phyloP scores from a whole-genome alignment of 2,329 filamentous ascomycete genomes.

The Exserohilum rostratum region DNA sequence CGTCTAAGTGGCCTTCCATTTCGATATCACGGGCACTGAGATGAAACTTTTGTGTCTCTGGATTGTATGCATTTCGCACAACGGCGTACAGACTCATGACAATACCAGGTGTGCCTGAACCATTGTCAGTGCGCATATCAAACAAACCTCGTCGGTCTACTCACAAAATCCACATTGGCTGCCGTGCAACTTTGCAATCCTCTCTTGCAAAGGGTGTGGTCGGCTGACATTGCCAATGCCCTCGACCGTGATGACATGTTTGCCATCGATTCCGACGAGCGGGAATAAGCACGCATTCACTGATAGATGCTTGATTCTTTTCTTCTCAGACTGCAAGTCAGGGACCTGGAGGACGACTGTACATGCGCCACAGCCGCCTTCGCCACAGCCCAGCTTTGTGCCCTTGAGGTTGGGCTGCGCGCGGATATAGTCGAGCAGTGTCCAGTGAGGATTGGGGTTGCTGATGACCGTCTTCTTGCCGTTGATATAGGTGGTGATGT shows the following conservation, averaged over 20 bases:
- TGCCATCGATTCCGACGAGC: slow-evolving; percentile 88
- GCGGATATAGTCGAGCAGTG: slow-evolving; percentile 87
- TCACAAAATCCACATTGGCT: slow-evolving; percentile 89
- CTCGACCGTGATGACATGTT: slow-evolving; percentile 96
- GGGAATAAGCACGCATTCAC: slow-evolving; percentile 95
- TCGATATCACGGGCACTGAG: slow-evolving; percentile 47
- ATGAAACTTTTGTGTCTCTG: slow-evolving; percentile 42
- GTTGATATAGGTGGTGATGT: slow-evolving; percentile 85
- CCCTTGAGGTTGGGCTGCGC: slow-evolving; percentile 84
- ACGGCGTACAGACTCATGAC: slow-evolving; percentile 92
- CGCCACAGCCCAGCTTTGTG: slow-evolving; percentile 93
- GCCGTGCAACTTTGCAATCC: slow-evolving; percentile 87
- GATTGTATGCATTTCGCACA: slow-evolving; percentile 68
- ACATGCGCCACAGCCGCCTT: slow-evolving; percentile 93
- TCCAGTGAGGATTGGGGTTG: slow-evolving; percentile 86
- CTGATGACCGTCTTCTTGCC: slow-evolving; percentile 84
- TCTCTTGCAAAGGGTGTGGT: slow-evolving; percentile 87
- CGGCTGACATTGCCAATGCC: slow-evolving; percentile 85
- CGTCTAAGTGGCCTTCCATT: slow-evolving; percentile 70
- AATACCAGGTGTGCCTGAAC: slow-evolving; percentile 76
- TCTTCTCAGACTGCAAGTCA: slow-evolving; percentile 74
- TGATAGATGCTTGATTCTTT: slow-evolving; percentile 88
- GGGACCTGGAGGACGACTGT: slow-evolving; percentile 68
- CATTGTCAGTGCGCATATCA: neutral
- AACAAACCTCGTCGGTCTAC: neutral